Conservation (phyloP, 2,329 filamentous ascomycete genomes). For the Bimuria novae-zelandiae region DNA sequence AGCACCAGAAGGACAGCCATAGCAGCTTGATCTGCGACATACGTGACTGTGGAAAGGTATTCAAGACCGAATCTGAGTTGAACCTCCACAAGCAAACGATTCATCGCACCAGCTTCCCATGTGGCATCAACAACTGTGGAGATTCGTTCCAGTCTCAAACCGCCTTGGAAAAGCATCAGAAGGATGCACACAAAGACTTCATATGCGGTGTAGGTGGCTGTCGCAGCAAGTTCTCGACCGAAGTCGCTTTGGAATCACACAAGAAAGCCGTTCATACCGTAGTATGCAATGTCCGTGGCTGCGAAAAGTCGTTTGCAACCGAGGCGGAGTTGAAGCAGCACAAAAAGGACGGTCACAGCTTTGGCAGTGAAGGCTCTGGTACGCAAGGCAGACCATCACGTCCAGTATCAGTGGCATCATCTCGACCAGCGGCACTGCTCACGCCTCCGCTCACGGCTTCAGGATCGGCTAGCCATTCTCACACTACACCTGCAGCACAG, state of each 20-base stretch:
- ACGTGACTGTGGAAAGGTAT: background rate
- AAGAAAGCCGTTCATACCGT: background rate
- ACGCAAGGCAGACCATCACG: background rate
- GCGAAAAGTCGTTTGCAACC: too few species aligned
- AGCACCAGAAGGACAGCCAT: background rate
- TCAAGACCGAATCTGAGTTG: background rate
- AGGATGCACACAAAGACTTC: too few species aligned
- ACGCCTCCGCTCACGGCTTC: too few species aligned
- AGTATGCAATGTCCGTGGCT: background rate
- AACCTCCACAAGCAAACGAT: background rate
- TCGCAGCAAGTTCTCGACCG: too few species aligned
- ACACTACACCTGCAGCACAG: background rate
- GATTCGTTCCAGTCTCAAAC: background rate
- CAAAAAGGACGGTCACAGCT: background rate
- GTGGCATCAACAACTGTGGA: background rate
- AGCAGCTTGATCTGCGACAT: background rate
- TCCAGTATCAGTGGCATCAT: background rate
- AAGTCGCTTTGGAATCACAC: too few species aligned
- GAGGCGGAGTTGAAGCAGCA: background rate
- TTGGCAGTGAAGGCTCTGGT: too few species aligned
- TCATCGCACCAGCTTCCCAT: background rate
- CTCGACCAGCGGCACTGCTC: background rate
- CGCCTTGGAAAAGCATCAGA: background rate
- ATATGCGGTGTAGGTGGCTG: background rate
- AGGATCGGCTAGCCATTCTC: background rate